These are phyloP conservation scores for Dothidotthia symphoricarpi DNA, from an alignment of 2,329 filamentous ascomycete genomes.

Conservation along the genomic window DNA sequence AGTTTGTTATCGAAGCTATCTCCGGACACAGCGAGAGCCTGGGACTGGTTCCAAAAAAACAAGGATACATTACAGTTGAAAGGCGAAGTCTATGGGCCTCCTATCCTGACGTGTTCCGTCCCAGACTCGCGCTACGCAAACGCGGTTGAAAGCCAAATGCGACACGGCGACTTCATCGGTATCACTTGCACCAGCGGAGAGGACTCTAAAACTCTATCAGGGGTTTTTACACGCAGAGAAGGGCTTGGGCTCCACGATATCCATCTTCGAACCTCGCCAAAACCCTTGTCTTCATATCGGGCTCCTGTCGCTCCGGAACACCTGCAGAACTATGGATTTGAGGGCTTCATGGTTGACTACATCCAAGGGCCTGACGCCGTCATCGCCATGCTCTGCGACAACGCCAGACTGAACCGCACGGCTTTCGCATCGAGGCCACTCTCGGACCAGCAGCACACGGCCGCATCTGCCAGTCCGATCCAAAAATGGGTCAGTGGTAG, in stretches of 20 bases:
- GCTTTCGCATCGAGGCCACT: constrained; percentile 65
- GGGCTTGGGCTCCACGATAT: constrained; percentile 66
- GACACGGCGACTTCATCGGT: constrained; percentile 53
- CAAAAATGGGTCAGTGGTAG: constrained; percentile 68
- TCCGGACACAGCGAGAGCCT: constrained; percentile 65
- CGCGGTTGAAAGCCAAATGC: constrained; percentile 59
- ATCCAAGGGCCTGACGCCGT: constrained; percentile 79
- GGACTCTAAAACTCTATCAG: constrained; percentile 72
- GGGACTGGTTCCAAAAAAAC: constrained; percentile 79
- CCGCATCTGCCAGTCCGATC: constrained; percentile 60
- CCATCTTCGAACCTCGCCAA: constrained; percentile 64
- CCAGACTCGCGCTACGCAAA: constrained; percentile 67
- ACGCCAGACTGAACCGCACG: constrained; percentile 65
- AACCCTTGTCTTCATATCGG: constrained; percentile 55
- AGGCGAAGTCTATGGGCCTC: constrained; percentile 75
- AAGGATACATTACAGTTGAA: constrained; percentile 60
- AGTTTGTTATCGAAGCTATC: constrained; percentile 63
- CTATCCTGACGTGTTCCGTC: constrained; percentile 75
- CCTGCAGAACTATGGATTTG: constrained; percentile 62
- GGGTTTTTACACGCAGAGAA: constrained; percentile 56
- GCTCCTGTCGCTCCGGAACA: constrained; percentile 57
- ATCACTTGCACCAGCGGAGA: constrained; percentile 73
- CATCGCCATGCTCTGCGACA: constrained; percentile 81
- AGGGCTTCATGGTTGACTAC: constrained; percentile 76
- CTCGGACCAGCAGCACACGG: constrained; percentile 64